Base-by-base conservation (phyloP, 257 asterid species). In the Scutellaria baicalensis region DNA sequence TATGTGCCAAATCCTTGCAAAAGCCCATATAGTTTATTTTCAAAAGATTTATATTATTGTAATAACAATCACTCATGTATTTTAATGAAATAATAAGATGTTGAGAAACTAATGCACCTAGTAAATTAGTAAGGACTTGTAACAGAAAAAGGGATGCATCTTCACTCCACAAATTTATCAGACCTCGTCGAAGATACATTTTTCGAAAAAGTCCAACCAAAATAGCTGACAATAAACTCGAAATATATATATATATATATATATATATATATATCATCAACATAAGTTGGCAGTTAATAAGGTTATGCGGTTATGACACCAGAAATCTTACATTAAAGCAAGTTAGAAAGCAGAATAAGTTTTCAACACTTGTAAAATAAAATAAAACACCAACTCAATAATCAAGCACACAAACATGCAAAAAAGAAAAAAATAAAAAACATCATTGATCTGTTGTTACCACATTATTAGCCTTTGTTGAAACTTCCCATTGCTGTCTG, bases 311-410 rank as follows among this genome's bases (percentile, higher is more conserved):
- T 52, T 44, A 14, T 11, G 17, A 35, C 9, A 31, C 9, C 67
- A 43, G 60, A 69, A 56, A 66, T 57, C 73, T 60, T 62, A 74
- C 73, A 62, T 11, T 23, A 69, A 70, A 75, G 56, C 36, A 57
- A 66, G 62, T 60, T 59, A 75, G 78, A 71, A 68, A 39, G 51
- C 17, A 75, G 52, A n/a, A 38, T 6, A 12, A 63, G 58, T 55
- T 63, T 27, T 40, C 71, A 59, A 63, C 17, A 39, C 9, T 70
- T 59, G 47, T 52, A 64, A 74, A 50, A 21, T 65, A 6, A 47
- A 27, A 56, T 3, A 6, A 47, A n/a, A 64, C 23, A 69, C 64
- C 27, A 66, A 20, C 21, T 43, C 35, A 57, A 64, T 18, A 18
- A 75, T 6, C 74, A 56, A 23, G 36, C 58, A 55, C 36, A 38